A percentile compares a stretch with the other conserved stretches of the same genome.
Evolutionary conservation across 805 yeast genomes (phyloP).

Genomic region (Lachancea sp.): DNA sequence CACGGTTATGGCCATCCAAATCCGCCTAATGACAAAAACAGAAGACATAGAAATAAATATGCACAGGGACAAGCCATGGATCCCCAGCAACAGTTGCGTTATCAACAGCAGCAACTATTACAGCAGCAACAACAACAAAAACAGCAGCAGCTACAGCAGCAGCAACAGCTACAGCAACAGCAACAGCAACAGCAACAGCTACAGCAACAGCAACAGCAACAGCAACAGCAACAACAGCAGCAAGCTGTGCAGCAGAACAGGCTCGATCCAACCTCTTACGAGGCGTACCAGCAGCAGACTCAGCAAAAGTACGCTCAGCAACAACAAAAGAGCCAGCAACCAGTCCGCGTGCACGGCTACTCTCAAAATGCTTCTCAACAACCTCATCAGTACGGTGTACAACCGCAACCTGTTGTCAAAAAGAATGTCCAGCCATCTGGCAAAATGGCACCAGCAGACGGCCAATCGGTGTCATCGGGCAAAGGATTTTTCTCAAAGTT

Average conservation of each 20-base stretch:
- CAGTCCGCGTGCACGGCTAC: constrained; percentile 9
- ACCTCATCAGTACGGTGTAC: constrained; percentile 12
- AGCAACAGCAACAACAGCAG: constrained; percentile 11
- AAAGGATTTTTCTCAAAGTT: constrained; percentile 32
- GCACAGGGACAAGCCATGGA: constrained; percentile 24
- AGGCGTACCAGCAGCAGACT: constrained; percentile 35
- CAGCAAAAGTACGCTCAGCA: constrained; percentile 33
- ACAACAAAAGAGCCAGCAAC: constrained; percentile 22
- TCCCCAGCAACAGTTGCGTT: constrained; percentile 20
- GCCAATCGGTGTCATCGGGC: constrained; percentile 17
- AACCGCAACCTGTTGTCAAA: constrained; percentile 11
- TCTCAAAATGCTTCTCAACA: constrained; percentile 11
- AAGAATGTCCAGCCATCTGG: constrained; percentile 11
- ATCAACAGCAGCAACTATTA: constrained; percentile 18
- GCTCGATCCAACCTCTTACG: constrained; percentile 39
- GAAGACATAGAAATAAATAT: constrained; percentile 35
- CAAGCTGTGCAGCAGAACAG: constrained; percentile 21
- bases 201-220: constrained; percentile 16
- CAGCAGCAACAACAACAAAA: constrained; percentile 19
- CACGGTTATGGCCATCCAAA: constrained; percentile 96
- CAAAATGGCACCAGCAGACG: constrained; percentile 8
- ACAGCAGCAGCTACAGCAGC: constrained; percentile 19
- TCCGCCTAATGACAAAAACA: constrained; percentile 53
- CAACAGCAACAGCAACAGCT: constrained; percentile 26
- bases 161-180: constrained; percentile 23